phyloP scores from a whole-genome alignment of 139 green algal species.

The Chlamydomonas sphaeroides region DNA sequence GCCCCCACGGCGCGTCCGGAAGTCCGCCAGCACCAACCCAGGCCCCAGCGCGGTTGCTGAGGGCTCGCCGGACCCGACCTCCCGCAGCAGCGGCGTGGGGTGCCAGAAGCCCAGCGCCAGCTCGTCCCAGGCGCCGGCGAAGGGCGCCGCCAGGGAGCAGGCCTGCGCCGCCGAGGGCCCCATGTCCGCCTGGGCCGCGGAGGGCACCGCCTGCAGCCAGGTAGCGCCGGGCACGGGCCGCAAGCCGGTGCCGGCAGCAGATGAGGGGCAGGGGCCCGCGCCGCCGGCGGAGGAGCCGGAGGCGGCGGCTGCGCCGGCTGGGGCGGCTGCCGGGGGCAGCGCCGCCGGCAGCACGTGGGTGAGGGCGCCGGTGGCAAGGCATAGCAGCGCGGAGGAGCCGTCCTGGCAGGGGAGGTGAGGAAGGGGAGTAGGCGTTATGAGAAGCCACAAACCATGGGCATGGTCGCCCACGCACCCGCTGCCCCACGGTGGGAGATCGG shows the following conservation, averaged over 20 bases:
- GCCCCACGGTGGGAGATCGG: no score
- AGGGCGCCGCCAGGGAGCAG: not conserved
- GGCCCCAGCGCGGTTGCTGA: not conserved
- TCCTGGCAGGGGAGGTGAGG: not conserved
- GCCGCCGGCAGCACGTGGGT: not conserved
- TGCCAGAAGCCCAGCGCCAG: conserved; percentile 35
- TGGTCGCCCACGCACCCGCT: no score
- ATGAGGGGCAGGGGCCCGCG: not conserved
- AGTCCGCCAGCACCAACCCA: conserved; percentile 8
- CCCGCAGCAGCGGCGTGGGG: not conserved
- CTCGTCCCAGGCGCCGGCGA: conserved; percentile 16
- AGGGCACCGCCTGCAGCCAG: no score
- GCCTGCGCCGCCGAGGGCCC: no score
- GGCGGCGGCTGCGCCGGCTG: not conserved
- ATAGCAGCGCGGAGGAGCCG: conserved; percentile 4
- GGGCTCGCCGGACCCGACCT: not conserved
- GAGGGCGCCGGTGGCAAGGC: not conserved
- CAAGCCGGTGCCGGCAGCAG: no score
- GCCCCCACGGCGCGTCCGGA: not conserved
- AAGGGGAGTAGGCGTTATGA: no score
- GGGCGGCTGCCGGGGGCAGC: not conserved
- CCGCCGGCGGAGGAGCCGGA: not conserved
- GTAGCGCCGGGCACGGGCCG: no score
- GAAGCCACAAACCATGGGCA: no score
- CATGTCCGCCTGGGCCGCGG: no score